Percentiles rank a stretch among this genome's conserved stretches.
Conservation (phyloP, 2,329 filamentous ascomycete species). For the Elsinoe perseae region DNA sequence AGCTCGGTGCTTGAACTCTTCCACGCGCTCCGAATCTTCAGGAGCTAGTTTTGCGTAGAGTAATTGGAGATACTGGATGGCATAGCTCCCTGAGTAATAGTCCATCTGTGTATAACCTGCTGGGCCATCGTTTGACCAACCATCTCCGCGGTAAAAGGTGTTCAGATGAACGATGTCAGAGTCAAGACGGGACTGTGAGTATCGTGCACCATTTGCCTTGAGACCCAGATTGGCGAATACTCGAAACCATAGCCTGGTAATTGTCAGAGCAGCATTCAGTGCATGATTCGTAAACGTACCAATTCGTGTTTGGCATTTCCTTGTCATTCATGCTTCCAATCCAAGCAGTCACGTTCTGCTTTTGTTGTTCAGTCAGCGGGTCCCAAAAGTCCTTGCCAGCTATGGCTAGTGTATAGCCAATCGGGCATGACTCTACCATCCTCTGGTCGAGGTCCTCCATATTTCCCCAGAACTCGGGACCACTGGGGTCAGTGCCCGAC, state of each 20-base stretch:
- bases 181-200: slow-evolving; percentile 61
- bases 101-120: slow-evolving; percentile 76
- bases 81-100: slow-evolving; percentile 76
- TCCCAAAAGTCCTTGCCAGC: slow-evolving; percentile 58
- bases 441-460: slow-evolving; percentile 70
- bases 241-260: slow-evolving; percentile 69
- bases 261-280: slow-evolving; percentile 2
- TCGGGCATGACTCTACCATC: slow-evolving; percentile 78
- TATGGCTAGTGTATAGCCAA: slow-evolving; percentile 67
- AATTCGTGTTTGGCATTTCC: slow-evolving; percentile 61
- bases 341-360: slow-evolving; percentile 61
- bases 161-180: slow-evolving; percentile 70
- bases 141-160: slow-evolving; percentile 72
- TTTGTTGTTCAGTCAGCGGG: slow-evolving; percentile 54
- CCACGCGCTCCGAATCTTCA: slow-evolving; percentile 57
- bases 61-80: slow-evolving; percentile 72
- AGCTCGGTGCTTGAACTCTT: slow-evolving; percentile 62
- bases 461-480: slow-evolving; percentile 67
- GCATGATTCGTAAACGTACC: slow-evolving; percentile 30
- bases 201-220: slow-evolving; percentile 64
- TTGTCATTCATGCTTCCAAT: slow-evolving; percentile 72
- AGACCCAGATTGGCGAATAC: slow-evolving; percentile 75
- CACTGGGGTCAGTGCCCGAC: slow-evolving; percentile 61
- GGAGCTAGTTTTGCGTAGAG: slow-evolving; percentile 66
- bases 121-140: slow-evolving; percentile 73